Evolutionary conservation across 2,329 filamentous ascomycete species (phyloP).

Genomic region (Aschersonia sp.): DNA sequence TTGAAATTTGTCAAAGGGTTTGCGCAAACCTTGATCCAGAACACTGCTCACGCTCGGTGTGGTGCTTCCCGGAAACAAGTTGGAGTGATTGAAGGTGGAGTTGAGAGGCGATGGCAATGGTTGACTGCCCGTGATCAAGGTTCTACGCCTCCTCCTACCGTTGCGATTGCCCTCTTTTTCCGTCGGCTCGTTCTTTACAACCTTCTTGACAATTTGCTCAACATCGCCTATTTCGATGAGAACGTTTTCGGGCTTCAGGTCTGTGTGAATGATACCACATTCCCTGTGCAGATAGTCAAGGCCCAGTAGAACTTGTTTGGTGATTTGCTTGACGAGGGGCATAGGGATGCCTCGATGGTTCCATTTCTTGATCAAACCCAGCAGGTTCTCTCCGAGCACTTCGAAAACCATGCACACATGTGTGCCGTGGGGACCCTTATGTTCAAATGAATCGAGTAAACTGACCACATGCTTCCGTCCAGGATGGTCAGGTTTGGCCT

Average conservation of each 20-base stretch:
- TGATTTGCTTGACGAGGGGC: constrained; percentile 94
- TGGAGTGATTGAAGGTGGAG: constrained; percentile 70
- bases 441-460: constrained; percentile 90
- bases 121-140: constrained; percentile 93
- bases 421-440: constrained; percentile 89
- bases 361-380: constrained; percentile 95
- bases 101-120: constrained; percentile 90
- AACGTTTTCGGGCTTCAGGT: constrained; percentile 95
- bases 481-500: constrained; percentile 87
- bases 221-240: constrained; percentile 98
- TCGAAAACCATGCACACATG: constrained; percentile 99
- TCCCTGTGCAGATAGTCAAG: constrained; percentile 94
- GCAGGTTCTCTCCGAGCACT: constrained; percentile 84
- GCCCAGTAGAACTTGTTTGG: constrained; percentile 90
- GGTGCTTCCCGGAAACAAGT: constrained; percentile 50
- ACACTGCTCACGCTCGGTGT: constrained; percentile 74
- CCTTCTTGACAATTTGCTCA: constrained; percentile 93
- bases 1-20: not conserved
- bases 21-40: constrained; percentile 57
- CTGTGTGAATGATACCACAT: constrained; percentile 97
- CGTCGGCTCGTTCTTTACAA: constrained; percentile 64
- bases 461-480: constrained; percentile 93
- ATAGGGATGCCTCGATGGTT: constrained; percentile 96
- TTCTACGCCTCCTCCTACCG: constrained; percentile 75
- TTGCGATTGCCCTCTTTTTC: constrained; percentile 87